Evolutionary conservation across 306 rosid genomes (phyloP), one percentile per base, ranked within the genome.

Genomic region (Dryas drummondii): DNA sequence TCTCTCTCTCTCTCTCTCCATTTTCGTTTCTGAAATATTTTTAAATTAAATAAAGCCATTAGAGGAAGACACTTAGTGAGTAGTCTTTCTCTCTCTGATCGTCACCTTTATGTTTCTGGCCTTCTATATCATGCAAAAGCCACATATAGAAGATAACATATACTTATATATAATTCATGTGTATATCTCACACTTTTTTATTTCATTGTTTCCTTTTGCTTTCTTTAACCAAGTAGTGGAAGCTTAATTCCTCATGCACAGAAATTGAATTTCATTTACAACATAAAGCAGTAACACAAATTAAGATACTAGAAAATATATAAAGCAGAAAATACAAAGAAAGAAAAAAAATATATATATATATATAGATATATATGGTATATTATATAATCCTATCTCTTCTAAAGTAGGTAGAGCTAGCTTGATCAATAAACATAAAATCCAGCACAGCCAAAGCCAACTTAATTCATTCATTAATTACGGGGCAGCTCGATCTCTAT

Each of bases 181-280:
- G 52, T 53, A 66, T 48, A 37, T 53, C 15, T 74, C 54, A 13
- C 68, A 37, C 52, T 50, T 55, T 49, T 77, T 44, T 54, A 59
- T 72, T 58, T 59, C 67, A 40, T 42, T 48, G 60, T 66, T 74
- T 62, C 26, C 60, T 75, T 55, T 70, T 53, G 58, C 48, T 76
- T 54, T 50, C 32, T 69, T 81, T 66, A 69, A 78, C 59, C 74
- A 78, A 72, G 83, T 51, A 46, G 81, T 80, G 72, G 13, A 53
- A 52, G 71, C 73, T 55, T 76, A 32, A 32, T 32, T 32, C 80
- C 66, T 58, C 83, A 59, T 76, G 82, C 75, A 75, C 83, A 76
- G 70, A 75, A 70, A 68, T 82, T 74, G 44, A 70, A 76, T 81
- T 77, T 71, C 82, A 82, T 82, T 70, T 87, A 84, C 85, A 84